Base-by-base conservation (phyloP, 257 asterid species). In the Ilex asprella region DNA sequence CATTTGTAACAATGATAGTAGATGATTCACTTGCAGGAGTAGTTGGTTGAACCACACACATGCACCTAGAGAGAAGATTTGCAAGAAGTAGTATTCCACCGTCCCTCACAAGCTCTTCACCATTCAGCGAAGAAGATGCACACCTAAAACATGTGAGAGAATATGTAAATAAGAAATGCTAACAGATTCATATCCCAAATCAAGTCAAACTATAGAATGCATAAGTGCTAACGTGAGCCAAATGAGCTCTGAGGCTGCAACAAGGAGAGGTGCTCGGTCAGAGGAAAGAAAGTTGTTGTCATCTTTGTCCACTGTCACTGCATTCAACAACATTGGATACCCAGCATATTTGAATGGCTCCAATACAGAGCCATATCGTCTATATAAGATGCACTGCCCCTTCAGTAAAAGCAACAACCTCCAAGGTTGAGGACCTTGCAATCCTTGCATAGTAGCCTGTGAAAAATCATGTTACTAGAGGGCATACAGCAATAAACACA, bases 311-410 rank as follows among this genome's bases (percentile, higher is more conserved):
- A 93, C 95, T 3, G 97, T 87, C 72, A 93, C 78, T 63, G 97
- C 95, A 78, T 81, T 93, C 78, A 93, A 73, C 73, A 93, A 73
- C 99, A 93, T 89, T 9, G 99, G 99, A 72, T 89, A 93, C 54
- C 97, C 99, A 75, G 99, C 99, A 57, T 93, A 93, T 70, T 89
- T 93, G 76, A 93, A 93, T 46, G 99, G 99, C 83, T 71, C 87
- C 77, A 93, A 69, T 64, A 93, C 83, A 75, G 71, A 59, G 60
- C 96, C 97, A 75, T 93, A 84, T 56, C 94, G 94, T 69, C 97
- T 82, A 69, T 85, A 93, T 39, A 92, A 80, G 68, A 89, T 93
- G 83, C 99, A 93, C 73, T 93, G 99, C 65, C 95, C 99, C 77
- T 84, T 93, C 73, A 93, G 79, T 60, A 93, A 78, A 67, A 93